Evolutionary conservation across 768 basidiomycete genomes (phyloP).

Genomic region (Podaxis sp.): DNA sequence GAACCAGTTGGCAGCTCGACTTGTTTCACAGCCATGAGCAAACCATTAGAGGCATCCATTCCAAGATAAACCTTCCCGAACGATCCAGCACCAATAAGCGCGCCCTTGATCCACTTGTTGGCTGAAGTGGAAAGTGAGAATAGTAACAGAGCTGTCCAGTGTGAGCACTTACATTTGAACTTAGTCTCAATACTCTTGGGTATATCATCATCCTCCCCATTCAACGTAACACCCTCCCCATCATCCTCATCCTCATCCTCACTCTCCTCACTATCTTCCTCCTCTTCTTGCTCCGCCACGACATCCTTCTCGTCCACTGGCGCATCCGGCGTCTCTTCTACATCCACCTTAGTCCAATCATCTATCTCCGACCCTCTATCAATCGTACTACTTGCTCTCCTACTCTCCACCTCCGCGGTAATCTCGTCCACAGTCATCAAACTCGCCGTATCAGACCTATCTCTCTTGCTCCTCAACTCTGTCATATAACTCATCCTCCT

Average conservation of each 20-base stretch:
- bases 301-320: conserved; percentile 32
- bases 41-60: conserved; percentile 87
- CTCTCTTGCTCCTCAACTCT: conserved; percentile 77
- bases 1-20: conserved; percentile 87
- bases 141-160: neutral
- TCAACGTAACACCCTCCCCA: conserved; percentile 43
- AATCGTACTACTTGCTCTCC: conserved; percentile 48
- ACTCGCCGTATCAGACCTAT: conserved; percentile 85
- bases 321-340: conserved; percentile 36
- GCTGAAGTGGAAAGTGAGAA: conserved; percentile 36
- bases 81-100: conserved; percentile 91
- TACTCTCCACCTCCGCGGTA: conserved; percentile 88
- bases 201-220: conserved; percentile 39
- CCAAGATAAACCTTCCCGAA: conserved; percentile 95
- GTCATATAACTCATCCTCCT: conserved; percentile 80
- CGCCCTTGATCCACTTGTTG: conserved; percentile 97
- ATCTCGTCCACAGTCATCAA: conserved; percentile 97
- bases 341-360: conserved; percentile 75
- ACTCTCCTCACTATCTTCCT: conserved; percentile 38
- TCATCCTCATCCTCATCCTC: conserved; percentile 46
- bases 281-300: conserved; percentile 40
- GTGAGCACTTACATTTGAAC: conserved; percentile 17
- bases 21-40: conserved; percentile 98
- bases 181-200: conserved; percentile 27
- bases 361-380: conserved; percentile 49